These are phyloP conservation scores for Irpex sp. DNA, from an alignment of 1,284 basidiomycete genomes.

Conservation along the genomic window DNA sequence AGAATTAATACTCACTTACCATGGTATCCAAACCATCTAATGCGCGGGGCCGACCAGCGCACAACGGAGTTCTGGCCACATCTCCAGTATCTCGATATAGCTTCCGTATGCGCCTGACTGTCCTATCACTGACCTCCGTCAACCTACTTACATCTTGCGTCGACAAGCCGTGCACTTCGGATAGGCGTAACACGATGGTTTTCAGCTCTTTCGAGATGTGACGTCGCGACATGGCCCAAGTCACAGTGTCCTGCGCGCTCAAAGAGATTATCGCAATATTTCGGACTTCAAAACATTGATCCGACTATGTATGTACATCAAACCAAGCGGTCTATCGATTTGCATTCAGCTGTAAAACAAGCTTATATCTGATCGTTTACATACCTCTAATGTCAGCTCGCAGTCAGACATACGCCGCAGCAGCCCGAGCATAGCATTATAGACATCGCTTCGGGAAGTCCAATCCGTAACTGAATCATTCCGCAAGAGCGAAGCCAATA, in stretches of 20 bases:
- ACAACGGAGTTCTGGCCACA: not conserved
- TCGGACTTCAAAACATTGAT: not conserved
- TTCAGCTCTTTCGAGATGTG: not conserved
- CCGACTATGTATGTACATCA: not conserved
- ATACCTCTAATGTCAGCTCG: constrained; percentile 39
- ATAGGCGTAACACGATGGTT: not conserved
- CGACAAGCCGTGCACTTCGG: not conserved
- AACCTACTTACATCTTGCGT: not conserved
- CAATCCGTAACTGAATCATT: constrained; percentile 54
- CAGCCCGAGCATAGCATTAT: constrained; percentile 42
- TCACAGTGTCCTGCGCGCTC: not conserved
- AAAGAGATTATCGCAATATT: not conserved
- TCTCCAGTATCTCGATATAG: not conserved
- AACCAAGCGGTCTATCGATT: not conserved
- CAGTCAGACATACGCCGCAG: constrained; percentile 46
- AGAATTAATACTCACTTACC: not conserved
- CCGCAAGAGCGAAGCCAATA: constrained; percentile 40
- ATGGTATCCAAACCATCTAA: not conserved
- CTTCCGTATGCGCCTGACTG: not conserved
- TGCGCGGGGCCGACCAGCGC: not conserved
- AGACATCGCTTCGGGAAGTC: constrained; percentile 40
- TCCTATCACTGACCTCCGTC: constrained; percentile 1
- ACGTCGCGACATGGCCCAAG: not conserved
- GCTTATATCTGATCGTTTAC: not conserved
- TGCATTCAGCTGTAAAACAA: not conserved